These are phyloP conservation scores for Mollisia scopiformis DNA, from an alignment of 2,329 filamentous ascomycete species.

Conservation along the genomic window DNA sequence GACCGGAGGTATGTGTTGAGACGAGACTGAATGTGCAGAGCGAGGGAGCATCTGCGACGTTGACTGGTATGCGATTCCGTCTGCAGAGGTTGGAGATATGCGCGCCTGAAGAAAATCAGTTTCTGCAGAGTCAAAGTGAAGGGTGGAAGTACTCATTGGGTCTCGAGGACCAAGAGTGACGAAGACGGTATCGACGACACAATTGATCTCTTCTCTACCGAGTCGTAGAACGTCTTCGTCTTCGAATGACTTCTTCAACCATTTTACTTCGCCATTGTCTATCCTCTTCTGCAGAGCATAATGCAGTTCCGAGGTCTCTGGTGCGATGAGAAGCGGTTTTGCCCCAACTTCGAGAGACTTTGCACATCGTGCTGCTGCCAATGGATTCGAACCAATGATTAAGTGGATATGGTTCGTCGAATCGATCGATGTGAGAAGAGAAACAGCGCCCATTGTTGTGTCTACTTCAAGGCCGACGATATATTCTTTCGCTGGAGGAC, in stretches of 20 bases:
- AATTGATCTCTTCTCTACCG: constrained; percentile 77
- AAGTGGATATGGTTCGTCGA: constrained; percentile 76
- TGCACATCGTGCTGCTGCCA: constrained; percentile 82
- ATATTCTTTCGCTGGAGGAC: neutral
- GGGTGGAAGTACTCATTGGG: constrained; percentile 39
- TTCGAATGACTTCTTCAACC: constrained; percentile 67
- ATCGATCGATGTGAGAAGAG: constrained; percentile 74
- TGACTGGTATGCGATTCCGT: constrained; percentile 84
- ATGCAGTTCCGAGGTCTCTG: constrained; percentile 62
- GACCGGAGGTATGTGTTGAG: constrained; percentile 86
- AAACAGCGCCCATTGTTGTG: constrained; percentile 24
- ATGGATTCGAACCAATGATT: constrained; percentile 81
- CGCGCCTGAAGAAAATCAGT: constrained; percentile 47
- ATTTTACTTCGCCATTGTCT: constrained; percentile 66
- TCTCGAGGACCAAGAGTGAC: constrained; percentile 66
- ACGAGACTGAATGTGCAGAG: constrained; percentile 91
- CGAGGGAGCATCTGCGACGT: constrained; percentile 84
- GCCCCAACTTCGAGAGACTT: constrained; percentile 85
- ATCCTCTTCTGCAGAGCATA: constrained; percentile 64
- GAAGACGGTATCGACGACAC: constrained; percentile 89
- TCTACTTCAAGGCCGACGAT: neutral
- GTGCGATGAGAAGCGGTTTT: constrained; percentile 76
- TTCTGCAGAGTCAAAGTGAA: neutral
- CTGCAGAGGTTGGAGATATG: constrained; percentile 77
- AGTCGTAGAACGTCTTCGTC: constrained; percentile 74